Percentiles rank a stretch among this genome's conserved stretches.
phyloP scores from a whole-genome alignment of 2,329 filamentous ascomycete genomes.

The Paraconiothyrium brasiliense region DNA sequence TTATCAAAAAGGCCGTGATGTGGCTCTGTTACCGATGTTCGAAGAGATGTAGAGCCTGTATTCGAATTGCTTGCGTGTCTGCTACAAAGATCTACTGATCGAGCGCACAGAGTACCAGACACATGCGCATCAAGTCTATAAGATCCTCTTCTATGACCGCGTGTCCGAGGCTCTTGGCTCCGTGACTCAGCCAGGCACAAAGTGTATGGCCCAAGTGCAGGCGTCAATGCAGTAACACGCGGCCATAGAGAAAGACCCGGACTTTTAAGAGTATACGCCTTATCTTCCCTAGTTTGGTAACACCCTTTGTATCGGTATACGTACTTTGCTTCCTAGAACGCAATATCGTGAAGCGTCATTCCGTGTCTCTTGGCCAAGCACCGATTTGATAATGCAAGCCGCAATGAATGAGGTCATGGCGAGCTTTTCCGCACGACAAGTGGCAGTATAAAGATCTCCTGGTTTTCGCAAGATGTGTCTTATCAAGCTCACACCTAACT shows the following conservation, averaged over 20 bases:
- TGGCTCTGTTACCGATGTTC: neutral
- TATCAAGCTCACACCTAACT: neutral
- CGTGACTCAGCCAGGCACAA: neutral
- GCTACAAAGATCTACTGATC: neutral
- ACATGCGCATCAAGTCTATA: neutral
- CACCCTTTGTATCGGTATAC: neutral
- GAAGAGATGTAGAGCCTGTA: neutral
- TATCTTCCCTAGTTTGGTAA: neutral
- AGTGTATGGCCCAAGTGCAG: neutral
- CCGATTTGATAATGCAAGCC: neutral
- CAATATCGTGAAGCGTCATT: neutral
- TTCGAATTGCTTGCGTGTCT: neutral
- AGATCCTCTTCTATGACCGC: neutral
- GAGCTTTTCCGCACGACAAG: neutral
- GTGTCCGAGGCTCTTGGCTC: neutral
- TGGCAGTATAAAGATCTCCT: neutral
- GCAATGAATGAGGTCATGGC: neutral
- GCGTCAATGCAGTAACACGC: neutral
- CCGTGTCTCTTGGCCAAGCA: neutral
- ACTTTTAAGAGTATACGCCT: neutral
- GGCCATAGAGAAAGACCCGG: neutral
- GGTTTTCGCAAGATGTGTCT: neutral
- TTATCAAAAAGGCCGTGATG: neutral
- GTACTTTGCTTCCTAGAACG: neutral
- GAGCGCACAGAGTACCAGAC: neutral